Base-by-base conservation (phyloP, 805 yeast genomes). In the Candida namnaoensis region DNA sequence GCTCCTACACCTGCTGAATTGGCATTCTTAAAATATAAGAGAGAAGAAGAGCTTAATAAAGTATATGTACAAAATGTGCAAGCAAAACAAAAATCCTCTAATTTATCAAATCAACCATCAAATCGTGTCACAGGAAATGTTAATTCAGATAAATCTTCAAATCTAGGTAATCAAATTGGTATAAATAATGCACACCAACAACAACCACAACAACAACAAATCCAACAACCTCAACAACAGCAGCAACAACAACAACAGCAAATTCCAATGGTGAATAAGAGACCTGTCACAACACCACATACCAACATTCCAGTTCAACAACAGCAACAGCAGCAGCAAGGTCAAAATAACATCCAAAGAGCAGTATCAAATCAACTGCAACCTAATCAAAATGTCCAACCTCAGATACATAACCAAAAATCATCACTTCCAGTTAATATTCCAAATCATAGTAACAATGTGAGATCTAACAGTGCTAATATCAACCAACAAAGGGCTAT, bases 1-100 rank as follows among this genome's bases (percentile, higher is more conserved):
- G 76, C 84, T 2, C 85, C 86, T 9, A 76, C 95, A 0, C 97
- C 98, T 0, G 78, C 82, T 11, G 96, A 90, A 53, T 72, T 91
- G 54, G 77, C 96, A 0, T 76, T 76, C 46, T 64, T 93, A 65
- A 91, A 91, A 60, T 78, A 69, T 49, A 96, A 91, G 48, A 71
- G 95, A 44, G 98, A 91, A 53, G 82, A 80, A 58, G 82, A 93
- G 0, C 72, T 84, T 15, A 88, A 88, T 48, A 95, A 87, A 49
- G 84, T 81, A 2, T 78, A 76, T 58, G 61, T 76, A 41, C 71
- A 57, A 66, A 69, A 53, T 65, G n/a, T 30, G 7, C 33, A 30
- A 6, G 33, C 33, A 13, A 30, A 30, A 12, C 33, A 30, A 13
- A 30, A 12, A 4, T 11, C 7, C 13, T 8, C n/a, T 9, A 30